A percentile compares a stretch with the other conserved stretches of the same genome.
phyloP scores from a whole-genome alignment of 1,139 yeast species.

The Zygosaccharomyces sapae region DNA sequence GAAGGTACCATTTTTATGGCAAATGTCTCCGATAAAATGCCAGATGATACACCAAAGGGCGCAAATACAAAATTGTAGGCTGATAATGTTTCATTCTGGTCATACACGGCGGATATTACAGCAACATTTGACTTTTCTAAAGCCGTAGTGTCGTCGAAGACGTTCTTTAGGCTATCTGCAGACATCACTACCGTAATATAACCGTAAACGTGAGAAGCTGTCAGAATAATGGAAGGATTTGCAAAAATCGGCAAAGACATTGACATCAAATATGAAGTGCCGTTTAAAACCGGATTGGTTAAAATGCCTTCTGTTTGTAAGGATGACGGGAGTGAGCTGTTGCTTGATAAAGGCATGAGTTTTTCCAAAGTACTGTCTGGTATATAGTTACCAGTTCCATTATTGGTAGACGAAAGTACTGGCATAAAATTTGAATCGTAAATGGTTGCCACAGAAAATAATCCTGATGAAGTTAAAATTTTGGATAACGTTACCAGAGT shows the following conservation, averaged over 20 bases:
- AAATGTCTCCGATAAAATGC: conserved; percentile 24
- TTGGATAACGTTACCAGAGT: conserved; percentile 42
- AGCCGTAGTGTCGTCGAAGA: conserved; percentile 49
- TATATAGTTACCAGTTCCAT: conserved; percentile 38
- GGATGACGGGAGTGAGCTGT: conserved; percentile 44
- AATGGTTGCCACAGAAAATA: conserved; percentile 61
- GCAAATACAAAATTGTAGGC: conserved; percentile 42
- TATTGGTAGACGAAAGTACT: conserved; percentile 41
- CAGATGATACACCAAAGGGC: conserved; percentile 29
- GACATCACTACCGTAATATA: conserved; percentile 63
- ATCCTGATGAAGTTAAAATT: conserved; percentile 60
- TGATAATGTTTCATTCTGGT: conserved; percentile 26
- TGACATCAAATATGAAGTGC: conserved; percentile 38
- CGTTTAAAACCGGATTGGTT: conserved; percentile 56
- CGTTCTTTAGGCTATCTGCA: conserved; percentile 50
- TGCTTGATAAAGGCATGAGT: conserved; percentile 51
- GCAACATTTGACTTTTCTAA: conserved; percentile 43
- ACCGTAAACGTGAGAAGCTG: conserved; percentile 61
- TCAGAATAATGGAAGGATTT: conserved; percentile 63
- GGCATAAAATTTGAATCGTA: conserved; percentile 51
- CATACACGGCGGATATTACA: conserved; percentile 37
- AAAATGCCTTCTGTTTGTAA: conserved; percentile 44
- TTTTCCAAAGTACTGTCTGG: conserved; percentile 31
- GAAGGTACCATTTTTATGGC: conserved; percentile 30
- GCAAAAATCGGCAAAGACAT: conserved; percentile 61